Evolutionary conservation across 179 eudicot genomes (phyloP), one percentile per base, ranked within the genome.

Genomic region (Pouteria campechiana): DNA sequence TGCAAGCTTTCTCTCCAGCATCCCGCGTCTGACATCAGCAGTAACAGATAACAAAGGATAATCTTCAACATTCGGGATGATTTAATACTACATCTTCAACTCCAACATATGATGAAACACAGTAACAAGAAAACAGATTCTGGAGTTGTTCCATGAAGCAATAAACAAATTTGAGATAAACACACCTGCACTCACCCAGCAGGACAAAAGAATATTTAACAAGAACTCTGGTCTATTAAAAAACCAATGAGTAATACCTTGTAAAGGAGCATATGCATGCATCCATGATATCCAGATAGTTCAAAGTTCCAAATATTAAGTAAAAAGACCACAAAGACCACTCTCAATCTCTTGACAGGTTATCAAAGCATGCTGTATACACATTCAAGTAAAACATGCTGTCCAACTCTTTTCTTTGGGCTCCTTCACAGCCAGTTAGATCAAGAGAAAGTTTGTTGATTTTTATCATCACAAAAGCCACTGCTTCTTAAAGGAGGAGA

Each of bases 1-100:
- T 6, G 64, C 64, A 1, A 59, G 44, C 24, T 59, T 59, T 47
- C 41, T 59, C 51, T 59, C 64, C 28, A 59, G 25, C 7, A 57
- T 8, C n/a, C 9, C 18, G 24, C 48, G 21, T 17, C 7, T 19
- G 17, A 17, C 5, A 11, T 40, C 15, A n/a, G 11, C 14, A 25
- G 14, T 12, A 38, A 38, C 24, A n/a, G n/a, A n/a, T n/a, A 17
- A 37, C 42, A 12, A 17, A 38, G 21, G 25, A 12, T 8, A 38
- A 38, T 38, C 6, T 17, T 1, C 2, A 33, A 33, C 15, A 33
- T 17, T 33, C 15, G 37, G 17, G 5, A 12, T n/a, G 11, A 33
- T 6, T 4, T 6, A 33, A 8, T n/a, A 7, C 15, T 3, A 33
- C 15, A 7, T n/a, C 2, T 9, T 4, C 15, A 33, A 33, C 15